These are phyloP conservation scores for Rhododendron mucronatum DNA, from an alignment of 148 eudicot species.

Conservation along the genomic window DNA sequence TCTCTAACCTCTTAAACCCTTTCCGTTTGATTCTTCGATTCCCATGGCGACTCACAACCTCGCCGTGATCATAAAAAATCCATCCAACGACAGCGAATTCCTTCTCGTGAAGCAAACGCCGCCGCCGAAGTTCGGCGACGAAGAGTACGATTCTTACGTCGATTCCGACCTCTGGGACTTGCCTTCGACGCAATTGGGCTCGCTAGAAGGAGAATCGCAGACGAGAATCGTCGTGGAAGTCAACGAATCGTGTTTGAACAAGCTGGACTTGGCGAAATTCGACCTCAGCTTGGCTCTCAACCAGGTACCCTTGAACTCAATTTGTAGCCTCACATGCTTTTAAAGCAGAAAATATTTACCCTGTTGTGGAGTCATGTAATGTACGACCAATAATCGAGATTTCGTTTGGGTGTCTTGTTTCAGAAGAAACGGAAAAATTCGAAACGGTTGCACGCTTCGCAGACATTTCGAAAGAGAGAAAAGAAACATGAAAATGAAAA, in stretches of 20 bases:
- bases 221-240: conserved; percentile 34
- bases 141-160: conserved; percentile 68
- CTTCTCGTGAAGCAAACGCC: conserved; percentile 51
- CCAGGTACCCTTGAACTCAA: conserved; percentile 31
- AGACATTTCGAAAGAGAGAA: not conserved
- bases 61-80: conserved; percentile 48
- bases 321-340: not conserved
- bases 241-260: conserved; percentile 29
- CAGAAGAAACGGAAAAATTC: not conserved
- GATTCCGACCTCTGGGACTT: conserved; percentile 89
- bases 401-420: not conserved
- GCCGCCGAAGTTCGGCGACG: conserved; percentile 56
- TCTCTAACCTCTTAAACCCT: not conserved
- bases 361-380: not conserved
- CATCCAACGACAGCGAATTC: conserved; percentile 39
- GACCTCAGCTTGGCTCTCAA: conserved; percentile 48
- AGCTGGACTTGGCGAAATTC: conserved; percentile 39
- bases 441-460: not conserved
- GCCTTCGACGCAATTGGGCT: conserved; percentile 43
- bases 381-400: not conserved
- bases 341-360: not conserved
- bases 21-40: not conserved
- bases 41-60: conserved; percentile 46
- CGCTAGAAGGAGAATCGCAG: conserved; percentile 20
- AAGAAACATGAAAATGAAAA: not conserved